Evolutionary conservation across 768 basidiomycete genomes (phyloP).

Genomic region (Pulveroboletus sp.): DNA sequence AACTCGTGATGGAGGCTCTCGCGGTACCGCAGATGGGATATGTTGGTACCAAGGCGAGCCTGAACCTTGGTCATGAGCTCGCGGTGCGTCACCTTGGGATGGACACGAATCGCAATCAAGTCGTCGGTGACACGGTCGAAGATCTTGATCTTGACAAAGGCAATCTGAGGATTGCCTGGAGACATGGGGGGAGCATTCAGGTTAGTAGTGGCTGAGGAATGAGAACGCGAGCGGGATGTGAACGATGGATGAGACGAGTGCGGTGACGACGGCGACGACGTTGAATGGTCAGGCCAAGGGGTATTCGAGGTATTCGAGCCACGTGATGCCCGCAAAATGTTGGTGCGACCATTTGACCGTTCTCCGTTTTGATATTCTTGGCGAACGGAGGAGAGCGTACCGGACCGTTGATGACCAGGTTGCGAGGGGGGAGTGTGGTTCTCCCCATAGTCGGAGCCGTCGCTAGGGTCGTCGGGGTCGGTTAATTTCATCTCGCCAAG

Average conservation of each 20-base stretch:
- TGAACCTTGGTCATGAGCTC: slow-evolving; percentile 93
- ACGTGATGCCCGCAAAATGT: slow-evolving; percentile 27
- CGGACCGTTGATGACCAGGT: slow-evolving; percentile 47
- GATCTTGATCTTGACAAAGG: slow-evolving; percentile 98
- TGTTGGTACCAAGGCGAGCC: slow-evolving; percentile 74
- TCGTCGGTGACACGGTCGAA: slow-evolving; percentile 93
- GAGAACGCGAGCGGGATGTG: slow-evolving; percentile 53
- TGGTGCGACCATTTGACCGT: slow-evolving; percentile 25
- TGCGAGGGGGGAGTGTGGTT: slow-evolving; percentile 34
- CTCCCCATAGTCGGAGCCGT: slow-evolving; percentile 66
- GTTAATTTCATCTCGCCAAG: slow-evolving; percentile 47
- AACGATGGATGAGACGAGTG: slow-evolving; percentile 52
- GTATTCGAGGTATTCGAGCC: slow-evolving; percentile 26
- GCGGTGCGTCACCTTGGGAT: slow-evolving; percentile 79
- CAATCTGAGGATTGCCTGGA: slow-evolving; percentile 70
- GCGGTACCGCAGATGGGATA: slow-evolving; percentile 68
- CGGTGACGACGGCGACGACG: slow-evolving; percentile 46
- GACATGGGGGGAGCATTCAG: slow-evolving; percentile 71
- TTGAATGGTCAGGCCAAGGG: slow-evolving; percentile 26
- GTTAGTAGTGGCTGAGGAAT: slow-evolving; percentile 46
- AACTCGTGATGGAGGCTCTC: slow-evolving; percentile 65
- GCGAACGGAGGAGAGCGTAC: slow-evolving; percentile 42
- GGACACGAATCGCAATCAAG: slow-evolving; percentile 93
- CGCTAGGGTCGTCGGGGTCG: slow-evolving; percentile 47
- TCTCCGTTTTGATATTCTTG: slow-evolving; percentile 31